These are phyloP conservation scores for Thuja plicata DNA, from an alignment of 83 land plant species.

Conservation along the genomic window DNA sequence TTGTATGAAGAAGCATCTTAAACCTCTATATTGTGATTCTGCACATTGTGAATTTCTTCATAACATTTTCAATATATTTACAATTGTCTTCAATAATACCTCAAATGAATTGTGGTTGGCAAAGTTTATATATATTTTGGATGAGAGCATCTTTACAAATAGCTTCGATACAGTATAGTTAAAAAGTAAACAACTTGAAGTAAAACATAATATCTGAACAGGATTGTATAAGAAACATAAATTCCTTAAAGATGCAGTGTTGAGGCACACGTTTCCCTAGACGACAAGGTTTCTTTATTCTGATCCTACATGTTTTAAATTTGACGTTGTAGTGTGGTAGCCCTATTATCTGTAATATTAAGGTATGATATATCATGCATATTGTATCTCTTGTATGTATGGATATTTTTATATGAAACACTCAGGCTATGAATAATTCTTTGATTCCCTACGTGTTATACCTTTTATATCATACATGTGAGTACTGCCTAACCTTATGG, in stretches of 20 bases:
- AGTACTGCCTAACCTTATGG: background rate
- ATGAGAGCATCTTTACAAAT: background rate
- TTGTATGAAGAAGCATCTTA: background rate
- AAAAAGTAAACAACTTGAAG: background rate
- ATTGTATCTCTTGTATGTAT: background rate
- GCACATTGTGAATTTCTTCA: no score
- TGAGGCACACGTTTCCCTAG: background rate
- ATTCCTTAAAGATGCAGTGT: background rate
- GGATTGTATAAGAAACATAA: background rate
- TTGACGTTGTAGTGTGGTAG: background rate
- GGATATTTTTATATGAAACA: background rate
- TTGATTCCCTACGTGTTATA: background rate
- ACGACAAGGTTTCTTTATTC: background rate
- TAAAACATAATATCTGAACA: background rate
- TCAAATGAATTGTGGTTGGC: no score
- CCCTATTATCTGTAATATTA: background rate
- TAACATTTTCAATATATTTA: no score
- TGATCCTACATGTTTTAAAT: background rate
- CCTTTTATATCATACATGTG: background rate
- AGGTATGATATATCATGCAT: background rate
- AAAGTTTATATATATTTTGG: no score
- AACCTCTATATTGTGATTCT: background rate
- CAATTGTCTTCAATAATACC: no score
- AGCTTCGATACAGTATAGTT: background rate
- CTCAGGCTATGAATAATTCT: background rate